Conservation (phyloP, 768 basidiomycete species). For the Kwoniella mangroviensis region DNA sequence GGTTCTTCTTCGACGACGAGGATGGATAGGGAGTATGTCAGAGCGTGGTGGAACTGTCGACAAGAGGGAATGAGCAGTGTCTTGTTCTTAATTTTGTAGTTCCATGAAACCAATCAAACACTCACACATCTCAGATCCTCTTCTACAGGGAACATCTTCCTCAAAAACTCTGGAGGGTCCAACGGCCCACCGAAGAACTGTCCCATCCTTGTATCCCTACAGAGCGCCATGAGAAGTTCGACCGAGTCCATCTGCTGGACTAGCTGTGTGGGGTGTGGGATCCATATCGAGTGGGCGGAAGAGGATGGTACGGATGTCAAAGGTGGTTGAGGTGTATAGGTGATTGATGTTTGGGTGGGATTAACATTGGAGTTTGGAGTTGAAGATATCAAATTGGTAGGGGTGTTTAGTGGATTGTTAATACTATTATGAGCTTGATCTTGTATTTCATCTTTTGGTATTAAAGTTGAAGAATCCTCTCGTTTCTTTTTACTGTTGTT, state of each 20-base stretch:
- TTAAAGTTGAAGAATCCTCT: not conserved
- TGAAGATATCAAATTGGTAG: not conserved
- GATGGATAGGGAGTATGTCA: constrained; percentile 27
- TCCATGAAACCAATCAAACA: not conserved
- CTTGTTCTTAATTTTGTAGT: too few species aligned
- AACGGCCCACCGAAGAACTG: constrained; percentile 30
- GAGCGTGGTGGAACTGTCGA: constrained; percentile 23
- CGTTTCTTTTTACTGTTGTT: not conserved
- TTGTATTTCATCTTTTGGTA: not conserved
- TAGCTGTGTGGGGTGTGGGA: not conserved
- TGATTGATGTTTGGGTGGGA: not conserved
- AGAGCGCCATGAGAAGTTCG: constrained; percentile 35
- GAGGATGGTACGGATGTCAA: not conserved
- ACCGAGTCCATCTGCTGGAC: constrained; percentile 29
- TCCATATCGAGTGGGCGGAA: not conserved
- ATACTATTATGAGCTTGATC: not conserved
- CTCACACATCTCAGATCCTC: constrained; percentile 30
- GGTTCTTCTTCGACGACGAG: constrained; percentile 21
- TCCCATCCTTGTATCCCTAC: constrained; percentile 36
- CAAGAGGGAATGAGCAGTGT: not conserved
- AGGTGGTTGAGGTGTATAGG: not conserved
- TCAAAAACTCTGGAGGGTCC: constrained; percentile 38
- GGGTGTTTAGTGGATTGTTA: too few species aligned
- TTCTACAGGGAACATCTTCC: constrained; percentile 16
- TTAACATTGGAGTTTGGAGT: not conserved